Conservation (phyloP, 495 filamentous ascomycete genomes). For the Penicillium dipodomyicola region DNA sequence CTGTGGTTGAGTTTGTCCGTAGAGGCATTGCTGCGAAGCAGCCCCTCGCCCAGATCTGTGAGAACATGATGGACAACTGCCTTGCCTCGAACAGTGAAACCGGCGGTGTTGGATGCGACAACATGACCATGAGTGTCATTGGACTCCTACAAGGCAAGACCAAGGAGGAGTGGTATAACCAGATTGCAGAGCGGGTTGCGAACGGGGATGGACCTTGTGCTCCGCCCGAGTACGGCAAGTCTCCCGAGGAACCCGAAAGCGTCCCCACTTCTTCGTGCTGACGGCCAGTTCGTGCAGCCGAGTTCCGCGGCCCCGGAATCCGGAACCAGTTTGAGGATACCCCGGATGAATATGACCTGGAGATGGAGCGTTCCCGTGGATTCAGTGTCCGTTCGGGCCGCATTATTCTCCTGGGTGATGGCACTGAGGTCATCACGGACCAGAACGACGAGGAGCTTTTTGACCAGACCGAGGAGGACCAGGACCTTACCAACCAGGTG, state of each 20-base stretch:
- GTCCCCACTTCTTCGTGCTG: conserved; percentile 45
- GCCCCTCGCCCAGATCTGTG: conserved; percentile 86
- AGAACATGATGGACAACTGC: conserved; percentile 99
- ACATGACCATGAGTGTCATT: conserved; percentile 97
- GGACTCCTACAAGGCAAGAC: conserved; percentile 84
- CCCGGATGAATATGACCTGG: conserved; percentile 87
- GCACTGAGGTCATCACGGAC: conserved; percentile 82
- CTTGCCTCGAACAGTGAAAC: conserved; percentile 96
- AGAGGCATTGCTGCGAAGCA: conserved; percentile 95
- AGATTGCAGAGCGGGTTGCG: conserved; percentile 89
- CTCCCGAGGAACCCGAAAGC: conserved; percentile 48
- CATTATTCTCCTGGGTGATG: conserved; percentile 92
- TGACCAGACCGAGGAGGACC: conserved; percentile 79
- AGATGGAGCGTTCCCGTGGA: conserved; percentile 62
- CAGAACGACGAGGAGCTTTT: conserved; percentile 89
- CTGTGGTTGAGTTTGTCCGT: conserved; percentile 93
- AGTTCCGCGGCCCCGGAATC: conserved; percentile 81
- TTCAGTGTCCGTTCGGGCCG: conserved; percentile 67
- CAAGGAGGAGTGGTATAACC: conserved; percentile 97
- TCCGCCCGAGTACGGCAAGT: conserved; percentile 98
- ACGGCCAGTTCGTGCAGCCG: conserved; percentile 65
- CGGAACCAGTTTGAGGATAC: conserved; percentile 92
- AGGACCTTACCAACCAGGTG: conserved; percentile 62
- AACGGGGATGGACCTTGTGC: conserved; percentile 98
- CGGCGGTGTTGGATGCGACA: conserved; percentile 96